Percentiles rank a stretch among this genome's conserved stretches.
These are phyloP conservation scores for Wickerhamiella spandovensis DNA, from an alignment of 805 yeast genomes.

Conservation along the genomic window DNA sequence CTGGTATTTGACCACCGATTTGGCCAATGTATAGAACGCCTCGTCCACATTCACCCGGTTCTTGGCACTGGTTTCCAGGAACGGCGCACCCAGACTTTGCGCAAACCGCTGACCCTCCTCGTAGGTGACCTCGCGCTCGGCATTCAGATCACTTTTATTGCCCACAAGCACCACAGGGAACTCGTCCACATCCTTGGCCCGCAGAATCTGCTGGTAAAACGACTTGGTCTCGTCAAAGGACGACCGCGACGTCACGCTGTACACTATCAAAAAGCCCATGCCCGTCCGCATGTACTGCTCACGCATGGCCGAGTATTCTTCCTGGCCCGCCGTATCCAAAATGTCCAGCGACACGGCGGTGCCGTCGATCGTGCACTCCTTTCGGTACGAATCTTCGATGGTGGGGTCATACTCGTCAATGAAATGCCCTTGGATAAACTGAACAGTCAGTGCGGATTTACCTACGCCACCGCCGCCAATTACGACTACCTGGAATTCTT, in stretches of 20 bases:
- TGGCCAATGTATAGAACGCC: slow-evolving; percentile 46
- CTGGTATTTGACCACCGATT: slow-evolving; percentile 19
- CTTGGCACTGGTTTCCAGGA: slow-evolving; percentile 88
- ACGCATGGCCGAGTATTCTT: slow-evolving; percentile 84
- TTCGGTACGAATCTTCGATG: slow-evolving; percentile 63
- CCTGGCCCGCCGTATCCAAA: slow-evolving; percentile 97
- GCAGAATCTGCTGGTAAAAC: slow-evolving; percentile 63
- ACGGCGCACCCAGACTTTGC: slow-evolving; percentile 44
- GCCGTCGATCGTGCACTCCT: slow-evolving; percentile 72
- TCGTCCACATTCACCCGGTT: slow-evolving; percentile 81
- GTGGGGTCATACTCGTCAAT: slow-evolving; percentile 98
- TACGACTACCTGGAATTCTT: slow-evolving; percentile 85
- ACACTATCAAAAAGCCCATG: slow-evolving; percentile 82
- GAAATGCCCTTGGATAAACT: slow-evolving; percentile 85
- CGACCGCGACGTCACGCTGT: slow-evolving; percentile 67
- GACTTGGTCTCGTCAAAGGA: slow-evolving; percentile 75
- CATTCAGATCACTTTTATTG: slow-evolving; percentile 69
- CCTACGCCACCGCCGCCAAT: slow-evolving; percentile 99
- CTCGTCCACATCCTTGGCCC: slow-evolving; percentile 39
- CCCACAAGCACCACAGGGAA: slow-evolving; percentile 85
- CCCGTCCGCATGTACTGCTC: slow-evolving; percentile 96
- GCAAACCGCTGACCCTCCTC: slow-evolving; percentile 80
- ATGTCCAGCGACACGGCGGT: slow-evolving; percentile 72
- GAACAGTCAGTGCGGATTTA: slow-evolving; percentile 90
- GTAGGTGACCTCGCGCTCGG: slow-evolving; percentile 62